Evolutionary conservation across 345 rosid genomes (phyloP), one percentile per base, ranked within the genome.

Genomic region (Hevea brasiliensis): DNA sequence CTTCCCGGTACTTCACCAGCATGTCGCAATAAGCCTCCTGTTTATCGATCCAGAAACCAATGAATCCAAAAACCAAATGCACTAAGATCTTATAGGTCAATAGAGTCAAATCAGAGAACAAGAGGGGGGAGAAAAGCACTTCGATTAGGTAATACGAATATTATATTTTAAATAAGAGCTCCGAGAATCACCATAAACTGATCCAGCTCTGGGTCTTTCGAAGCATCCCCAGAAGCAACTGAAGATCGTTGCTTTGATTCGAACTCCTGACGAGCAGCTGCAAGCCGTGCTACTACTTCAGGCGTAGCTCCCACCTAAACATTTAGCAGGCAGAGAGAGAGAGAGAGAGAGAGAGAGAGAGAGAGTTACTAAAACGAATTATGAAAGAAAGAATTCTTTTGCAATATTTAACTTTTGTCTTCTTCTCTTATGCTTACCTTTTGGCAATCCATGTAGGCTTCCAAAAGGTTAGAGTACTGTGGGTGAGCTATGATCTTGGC

Each of bases 11-110:
- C 78, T 92, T 95, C 80, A 95, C 89, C 70, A 95, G 78, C 99
- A 95, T 90, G 84, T 91, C 98, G 76, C 87, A 91, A 41, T 95
- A 95, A 27, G 98, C 99, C 73, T 91, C 99, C 99, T 95, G 88
- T 68, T 32, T 32, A 32, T 32, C 37, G 37, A 32, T 32, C 37
- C n/a, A n/a, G n/a, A n/a, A n/a, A n/a, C n/a, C n/a, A n/a, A 11
- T 47, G 15, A 51, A 51, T 3, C 40, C 44, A 21, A 35, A 58
- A 11, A 23, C 61, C 14, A 55, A 69, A 69, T 57, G 47, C 10
- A 41, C 8, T 24, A 13, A 50, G 29, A 61, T 13, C 55, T 42
- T 15, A 15, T 3, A 12, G 23, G 24, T 2, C 40, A 11, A 6
- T 7, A 7, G 23, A 32, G 10, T 7, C 11, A 4, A 21, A 35